Base-by-base conservation (phyloP, 192 early-diverging fungal genomes). In the Coemansia sp. region DNA sequence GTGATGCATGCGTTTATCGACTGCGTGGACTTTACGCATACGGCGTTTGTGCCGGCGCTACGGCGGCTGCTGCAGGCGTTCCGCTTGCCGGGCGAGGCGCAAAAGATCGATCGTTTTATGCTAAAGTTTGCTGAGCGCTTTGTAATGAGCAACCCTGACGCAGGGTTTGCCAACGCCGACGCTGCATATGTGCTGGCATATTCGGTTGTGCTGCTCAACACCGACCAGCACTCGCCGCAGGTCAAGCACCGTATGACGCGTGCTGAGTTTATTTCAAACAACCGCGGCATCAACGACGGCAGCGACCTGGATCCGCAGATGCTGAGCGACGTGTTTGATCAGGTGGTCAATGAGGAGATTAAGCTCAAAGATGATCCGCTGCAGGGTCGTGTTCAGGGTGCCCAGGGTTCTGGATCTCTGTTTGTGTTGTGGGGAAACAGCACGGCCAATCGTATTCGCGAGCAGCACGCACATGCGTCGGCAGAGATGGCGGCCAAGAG, bases 1-100 rank as follows among this genome's bases (percentile, higher is more conserved):
- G 92, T 94, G 49, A 97, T 97, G 95, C 95, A 97, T 60, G 91
- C 93, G n/a, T 94, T 96, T 84, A 92, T 97, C 4, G 95, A 97
- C 68, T 82, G 85, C 60, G 90, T 97, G 86, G 87, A 90, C 41
- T 96, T 97, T 63, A 62, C 69, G 41, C 71, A 82, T 6, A 80
- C 88, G 81, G 66, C 61, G 12, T 97, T 95, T 82, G 86, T 90
- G 1, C 84, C 89, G 38, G 94, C 95, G 14, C 73, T 97, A 38
- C 82, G 94, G 20, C 70, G 72, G 29, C 94, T 95, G 65, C 74
- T 97, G 57, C 95, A 97, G 69, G 79, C 83, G 48, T 97, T 97
- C 81, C 71, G 95, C 59, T 83, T 97, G 41, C 95, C 95, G 2
- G 95, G 95, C 29, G 95, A 97, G 75, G 84, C 89, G 23, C 95